Evolutionary conservation across 2,329 filamentous ascomycete species (phyloP).

Genomic region (Mariannaea elegans): DNA sequence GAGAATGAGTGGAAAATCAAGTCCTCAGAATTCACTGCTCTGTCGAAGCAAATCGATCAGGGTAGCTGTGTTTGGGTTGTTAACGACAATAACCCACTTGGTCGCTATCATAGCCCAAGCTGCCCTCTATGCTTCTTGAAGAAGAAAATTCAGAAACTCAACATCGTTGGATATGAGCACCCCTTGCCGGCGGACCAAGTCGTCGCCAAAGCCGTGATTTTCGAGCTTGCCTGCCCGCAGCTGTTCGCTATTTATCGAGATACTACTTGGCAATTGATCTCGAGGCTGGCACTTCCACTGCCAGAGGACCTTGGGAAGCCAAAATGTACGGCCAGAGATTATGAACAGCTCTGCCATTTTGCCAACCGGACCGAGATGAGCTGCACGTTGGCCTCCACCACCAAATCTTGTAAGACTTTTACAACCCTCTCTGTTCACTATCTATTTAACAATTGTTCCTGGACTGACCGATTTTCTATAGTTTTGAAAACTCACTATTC

Average conservation of each 20-base stretch:
- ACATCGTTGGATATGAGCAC: slow-evolving; percentile 51
- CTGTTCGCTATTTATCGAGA: slow-evolving; percentile 51
- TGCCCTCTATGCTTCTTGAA: slow-evolving; percentile 50
- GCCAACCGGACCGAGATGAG: slow-evolving; percentile 20
- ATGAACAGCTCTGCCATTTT: slow-evolving; percentile 33
- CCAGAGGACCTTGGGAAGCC: slow-evolving; percentile 29
- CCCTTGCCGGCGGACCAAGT: slow-evolving; percentile 46
- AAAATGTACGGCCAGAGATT: slow-evolving; percentile 36
- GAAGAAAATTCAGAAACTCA: slow-evolving; percentile 40
- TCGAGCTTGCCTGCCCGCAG: slow-evolving; percentile 51
- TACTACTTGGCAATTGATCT: slow-evolving; percentile 51
- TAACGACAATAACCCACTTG: slow-evolving; percentile 22
- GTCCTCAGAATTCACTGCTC: slow-evolving; percentile 42
- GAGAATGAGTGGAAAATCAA: slow-evolving; percentile 44
- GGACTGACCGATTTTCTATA: not conserved
- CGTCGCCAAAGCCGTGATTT: slow-evolving; percentile 48
- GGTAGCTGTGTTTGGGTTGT: slow-evolving; percentile 44
- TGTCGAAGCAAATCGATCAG: slow-evolving; percentile 43
- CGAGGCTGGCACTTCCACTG: slow-evolving; percentile 38
- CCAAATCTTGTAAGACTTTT: slow-evolving; percentile 41
- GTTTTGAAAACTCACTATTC: slow-evolving; percentile 42
- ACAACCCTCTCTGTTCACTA: not conserved
- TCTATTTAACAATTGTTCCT: not conserved
- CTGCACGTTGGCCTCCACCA: slow-evolving; percentile 41
- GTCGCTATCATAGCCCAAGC: not conserved